Evolutionary conservation across 306 rosid species (phyloP).

Genomic region (Elaeagnus macrophylla): DNA sequence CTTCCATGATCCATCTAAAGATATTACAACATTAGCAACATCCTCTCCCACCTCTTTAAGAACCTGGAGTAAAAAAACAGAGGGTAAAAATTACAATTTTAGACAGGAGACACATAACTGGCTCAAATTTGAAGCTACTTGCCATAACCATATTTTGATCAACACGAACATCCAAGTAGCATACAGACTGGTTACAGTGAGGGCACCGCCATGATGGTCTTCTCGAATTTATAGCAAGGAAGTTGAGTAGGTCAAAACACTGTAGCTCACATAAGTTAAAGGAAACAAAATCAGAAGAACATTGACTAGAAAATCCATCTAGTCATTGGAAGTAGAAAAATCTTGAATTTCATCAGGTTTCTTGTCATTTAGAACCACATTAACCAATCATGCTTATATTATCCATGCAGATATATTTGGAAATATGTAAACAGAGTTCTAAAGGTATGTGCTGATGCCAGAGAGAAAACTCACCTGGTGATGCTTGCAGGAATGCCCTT

Average conservation of each 20-base stretch:
- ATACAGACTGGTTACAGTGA: conserved; percentile 68
- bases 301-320: neutral
- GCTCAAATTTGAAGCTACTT: conserved; percentile 32
- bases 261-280: conserved; percentile 24
- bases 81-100: conserved; percentile 2
- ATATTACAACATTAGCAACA: conserved; percentile 53
- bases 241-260: conserved; percentile 87
- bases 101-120: conserved; percentile 15
- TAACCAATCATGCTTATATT: neutral
- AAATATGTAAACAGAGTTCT: neutral
- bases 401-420: neutral
- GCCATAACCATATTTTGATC: conserved; percentile 83
- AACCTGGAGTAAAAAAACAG: conserved; percentile 37
- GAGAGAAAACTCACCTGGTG: conserved; percentile 51
- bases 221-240: conserved; percentile 52
- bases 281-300: neutral
- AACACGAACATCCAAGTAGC: conserved; percentile 60
- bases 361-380: neutral
- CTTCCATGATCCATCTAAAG: conserved; percentile 85
- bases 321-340: neutral
- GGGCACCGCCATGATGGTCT: conserved; percentile 98
- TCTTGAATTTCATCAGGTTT: neutral
- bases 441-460: conserved; percentile 11
- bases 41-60: conserved; percentile 62
- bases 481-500: conserved; percentile 83